Percentiles rank a stretch among this genome's conserved stretches.
These are phyloP conservation scores for Carpinus fangiana DNA, from an alignment of 306 rosid genomes.

Conservation along the genomic window DNA sequence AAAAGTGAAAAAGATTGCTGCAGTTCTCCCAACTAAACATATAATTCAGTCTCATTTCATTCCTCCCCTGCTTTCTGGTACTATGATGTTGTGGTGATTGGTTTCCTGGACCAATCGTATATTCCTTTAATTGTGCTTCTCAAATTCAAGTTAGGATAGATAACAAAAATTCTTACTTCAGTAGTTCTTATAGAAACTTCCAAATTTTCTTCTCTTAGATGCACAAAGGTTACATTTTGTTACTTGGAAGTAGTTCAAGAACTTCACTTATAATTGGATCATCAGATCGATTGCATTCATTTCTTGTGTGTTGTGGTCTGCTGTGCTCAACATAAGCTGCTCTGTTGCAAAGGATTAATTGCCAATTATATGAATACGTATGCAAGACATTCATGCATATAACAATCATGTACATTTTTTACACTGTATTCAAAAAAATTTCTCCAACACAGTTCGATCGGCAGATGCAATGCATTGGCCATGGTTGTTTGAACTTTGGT, in stretches of 20 bases:
- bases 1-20: not conserved
- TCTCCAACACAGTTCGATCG: too few relatives aligned
- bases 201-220: not conserved
- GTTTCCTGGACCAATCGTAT: not conserved
- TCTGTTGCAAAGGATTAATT: not conserved
- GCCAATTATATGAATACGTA: not conserved
- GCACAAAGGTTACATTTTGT: not conserved
- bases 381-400: too few relatives aligned
- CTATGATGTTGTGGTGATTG: not conserved
- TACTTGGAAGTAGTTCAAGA: not conserved
- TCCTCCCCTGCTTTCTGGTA: not conserved
- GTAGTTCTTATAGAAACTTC: not conserved
- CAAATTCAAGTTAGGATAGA: not conserved
- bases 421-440: too few relatives aligned
- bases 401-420: too few relatives aligned
- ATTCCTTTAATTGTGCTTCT: not conserved
- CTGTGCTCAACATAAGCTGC: not conserved
- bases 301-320: not conserved
- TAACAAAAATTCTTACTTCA: not conserved
- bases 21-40: not conserved
- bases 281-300: not conserved
- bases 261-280: not conserved
- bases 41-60: not conserved
- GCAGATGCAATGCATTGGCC: too few relatives aligned
- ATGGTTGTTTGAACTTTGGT: not conserved